Base-by-base conservation (phyloP, 164 flowering plant species). In the Vitis rotundifolia region DNA sequence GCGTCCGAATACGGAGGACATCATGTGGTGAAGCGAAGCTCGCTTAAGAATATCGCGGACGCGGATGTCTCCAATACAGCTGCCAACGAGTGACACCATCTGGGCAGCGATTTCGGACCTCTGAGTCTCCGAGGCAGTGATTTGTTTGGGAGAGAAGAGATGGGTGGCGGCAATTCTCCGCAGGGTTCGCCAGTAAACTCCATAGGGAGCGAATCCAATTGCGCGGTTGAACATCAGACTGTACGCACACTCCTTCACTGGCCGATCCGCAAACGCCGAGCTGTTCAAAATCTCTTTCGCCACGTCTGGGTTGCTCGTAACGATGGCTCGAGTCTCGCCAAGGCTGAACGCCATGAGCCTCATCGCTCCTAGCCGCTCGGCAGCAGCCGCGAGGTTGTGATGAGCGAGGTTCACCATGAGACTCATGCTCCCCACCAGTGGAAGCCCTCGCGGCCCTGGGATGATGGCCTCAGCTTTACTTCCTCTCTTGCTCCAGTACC, bases 201-300 rank as follows among this genome's bases (percentile, higher is more conserved):
- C 94, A 49, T 80, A 79, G 3, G 89, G 87, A 16, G 90, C 90
- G 75, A 89, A 89, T 9, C 94, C 91, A 13, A 89, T 87, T 0
- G 94, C 88, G 47, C 91, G 59, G 68, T 80, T 75, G 79, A 89
- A 89, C 87, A 89, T 78, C 22, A 87, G 69, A 13, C 78, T 48
- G 65, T 82, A 78, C 5, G 94, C 94, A 8, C 90, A 86, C 37
- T 85, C 86, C 61, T 88, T 85, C 10, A 79, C 70, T 8, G 91
- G 94, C 0, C 94, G 82, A 53, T 85, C 88, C 3, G 87, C 83
- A 57, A 89, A 86, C 7, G 54, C 82, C 0, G 88, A 60, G 68
- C 84, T 75, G 78, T 69, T 78, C 11, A 89, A 64, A 9, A 89
- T 86, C 60, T 89, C 91, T 26, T 72, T 77, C 0, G 94, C 90